Base-by-base conservation (phyloP, 2,329 filamentous ascomycete species). In the Pseudocercospora eumusae region DNA sequence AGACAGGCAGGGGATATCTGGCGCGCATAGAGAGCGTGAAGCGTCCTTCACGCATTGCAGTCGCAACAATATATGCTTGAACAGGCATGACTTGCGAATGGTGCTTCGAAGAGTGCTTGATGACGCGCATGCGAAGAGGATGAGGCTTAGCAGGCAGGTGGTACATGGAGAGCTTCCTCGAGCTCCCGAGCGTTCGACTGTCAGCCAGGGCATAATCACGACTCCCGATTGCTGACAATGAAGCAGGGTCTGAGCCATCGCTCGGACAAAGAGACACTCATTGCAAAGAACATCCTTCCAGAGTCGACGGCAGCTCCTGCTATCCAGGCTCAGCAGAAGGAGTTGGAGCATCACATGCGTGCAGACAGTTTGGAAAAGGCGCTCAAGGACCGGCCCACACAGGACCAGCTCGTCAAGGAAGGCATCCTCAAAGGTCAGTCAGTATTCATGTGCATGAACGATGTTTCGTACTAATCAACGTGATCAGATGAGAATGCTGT, bases 211-310 rank as follows among this genome's bases (percentile, higher is more conserved):
- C 52, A 36, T 10, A 15, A 7, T 36, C 31, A 54, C 52, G 28
- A 15, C 6, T 36, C 31, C 40, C 52, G 28, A 40, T 54, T 20
- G 52, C 52, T 54, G 52, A 54, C 28, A 13, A 36, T 36, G 21
- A 49, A 27, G 18, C 36, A 72, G 75, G 82, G 84, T 25, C 79
- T 90, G 11, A 82, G 85, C 68, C 82, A 84, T 61, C 78, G 88
- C 15, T 85, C 86, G 4, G 84, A 92, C 21, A 87, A 90, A 61
- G 85, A 91, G 36, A 86, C 91, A 71, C 82, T 97, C 21, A 81
- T 96, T 65, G 89, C 95, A 74, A 89, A 88, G 69, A 96, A 96
- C 78, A 96, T 97, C 75, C 87, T 97, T 25, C 90, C 91, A 25
- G 86, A 87, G 60, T 89, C 89, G 31, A 88, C 78, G 56, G 91